Conservation (phyloP, 805 yeast species). For the Candida rishiriensis region DNA sequence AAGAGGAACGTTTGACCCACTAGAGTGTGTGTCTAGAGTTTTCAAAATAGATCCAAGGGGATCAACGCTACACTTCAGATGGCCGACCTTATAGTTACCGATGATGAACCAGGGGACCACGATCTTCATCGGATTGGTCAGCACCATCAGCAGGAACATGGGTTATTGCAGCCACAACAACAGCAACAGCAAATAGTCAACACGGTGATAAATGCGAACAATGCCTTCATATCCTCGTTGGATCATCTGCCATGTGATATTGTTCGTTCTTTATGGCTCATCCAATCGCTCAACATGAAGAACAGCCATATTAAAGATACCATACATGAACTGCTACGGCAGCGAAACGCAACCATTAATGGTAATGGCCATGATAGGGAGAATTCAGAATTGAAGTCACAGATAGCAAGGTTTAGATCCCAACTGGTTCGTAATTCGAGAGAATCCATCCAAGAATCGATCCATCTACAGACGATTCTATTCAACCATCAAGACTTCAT, state of each 20-base stretch:
- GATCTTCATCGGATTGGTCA: too few species aligned
- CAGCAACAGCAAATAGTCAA: conserved; percentile 15
- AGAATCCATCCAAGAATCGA: conserved; percentile 25
- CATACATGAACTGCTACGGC: not conserved
- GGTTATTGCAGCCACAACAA: not conserved
- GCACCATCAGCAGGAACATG: too few species aligned
- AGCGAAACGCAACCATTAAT: too few species aligned
- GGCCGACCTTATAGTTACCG: too few species aligned
- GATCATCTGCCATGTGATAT: conserved; percentile 38
- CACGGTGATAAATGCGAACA: conserved; percentile 27
- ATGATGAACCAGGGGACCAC: too few species aligned
- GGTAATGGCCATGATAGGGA: too few species aligned
- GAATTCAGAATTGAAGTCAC: not conserved
- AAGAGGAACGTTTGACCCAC: too few species aligned
- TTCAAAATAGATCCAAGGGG: too few species aligned
- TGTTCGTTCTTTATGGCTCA: conserved; percentile 33
- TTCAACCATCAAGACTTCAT: conserved; percentile 20
- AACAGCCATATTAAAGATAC: conserved; percentile 10
- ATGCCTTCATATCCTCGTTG: conserved; percentile 32
- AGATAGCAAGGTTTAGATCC: conserved; percentile 1
- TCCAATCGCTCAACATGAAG: conserved; percentile 28
- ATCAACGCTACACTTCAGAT: too few species aligned
- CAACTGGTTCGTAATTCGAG: conserved; percentile 16
- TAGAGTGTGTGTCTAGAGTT: too few species aligned
- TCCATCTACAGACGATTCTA: conserved; percentile 16